Base-by-base conservation (phyloP, 2,329 filamentous ascomycete species). In the Neofusicoccum sp. region DNA sequence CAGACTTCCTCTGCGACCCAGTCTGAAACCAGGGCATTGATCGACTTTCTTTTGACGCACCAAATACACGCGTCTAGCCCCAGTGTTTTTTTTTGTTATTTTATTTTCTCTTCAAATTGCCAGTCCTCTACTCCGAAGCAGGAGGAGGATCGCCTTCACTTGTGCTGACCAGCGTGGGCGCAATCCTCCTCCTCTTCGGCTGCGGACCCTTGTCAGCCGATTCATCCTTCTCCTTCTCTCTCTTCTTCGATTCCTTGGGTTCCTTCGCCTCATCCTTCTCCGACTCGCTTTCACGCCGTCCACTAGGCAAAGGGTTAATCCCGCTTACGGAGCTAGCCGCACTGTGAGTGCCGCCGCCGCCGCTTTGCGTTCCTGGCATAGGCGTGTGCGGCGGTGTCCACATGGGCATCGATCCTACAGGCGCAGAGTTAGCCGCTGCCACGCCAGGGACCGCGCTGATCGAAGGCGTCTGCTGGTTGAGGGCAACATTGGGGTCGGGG, bases 381-480 rank as follows among this genome's bases (percentile, higher is more conserved):
- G 93, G 93, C 3, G 93, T 98, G 73, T 96, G 89, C 0, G 93
- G 95, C 2, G 95, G 93, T 6, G 93, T 97, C 38, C 90, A 91
- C 68, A 96, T 85, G 0, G 92, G 90, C 44, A 96, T 78, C 8
- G 56, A 62, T 3, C 75, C 75, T 12, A 78, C 73, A n/a, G 74
- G 73, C 2, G 26, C 51, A 1, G 89, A 90, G 64, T 88, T 89
- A 8, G 89, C 80, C 5, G 90, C 90, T 11, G 90, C 86, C 28
- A 96, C 85, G 57, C 87, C 83, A 0, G 92, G 91, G 14, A 96
- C 83, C 58, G 82, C 90, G 12, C 91, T 89, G 33, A 91, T 83
- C 7, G 90, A 89, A 1, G 95, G 86, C 1, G 90, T 87, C 1
- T 91, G 90, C 58, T 93, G 93, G 70, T 87, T 93, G 51, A 90